These are phyloP conservation scores for Cyberlindnera euphorbiae DNA, from an alignment of 805 yeast genomes.

Conservation along the genomic window DNA sequence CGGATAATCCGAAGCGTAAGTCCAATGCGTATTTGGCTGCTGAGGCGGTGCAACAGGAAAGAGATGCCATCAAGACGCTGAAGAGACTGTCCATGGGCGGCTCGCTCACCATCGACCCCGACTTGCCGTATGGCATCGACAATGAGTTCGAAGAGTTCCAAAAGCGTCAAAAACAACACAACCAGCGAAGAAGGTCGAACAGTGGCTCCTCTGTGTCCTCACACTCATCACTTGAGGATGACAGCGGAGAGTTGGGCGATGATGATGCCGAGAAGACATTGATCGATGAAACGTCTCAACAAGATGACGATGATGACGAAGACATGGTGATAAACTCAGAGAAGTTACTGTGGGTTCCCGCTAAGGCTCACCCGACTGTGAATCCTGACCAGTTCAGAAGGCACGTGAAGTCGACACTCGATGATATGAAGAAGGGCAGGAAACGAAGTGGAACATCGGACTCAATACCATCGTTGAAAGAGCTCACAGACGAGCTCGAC, in stretches of 20 bases:
- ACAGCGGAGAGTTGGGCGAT: too few species aligned
- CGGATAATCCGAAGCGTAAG: conserved; percentile 29
- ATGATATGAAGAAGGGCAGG: conserved; percentile 22
- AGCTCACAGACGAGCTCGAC: conserved; percentile 71
- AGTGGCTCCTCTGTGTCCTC: conserved; percentile 17
- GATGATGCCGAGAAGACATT: conserved; percentile 10
- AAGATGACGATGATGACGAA: conserved; percentile 25
- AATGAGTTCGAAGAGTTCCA: conserved; percentile 25
- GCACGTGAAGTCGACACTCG: conserved; percentile 48
- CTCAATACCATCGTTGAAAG: conserved; percentile 59
- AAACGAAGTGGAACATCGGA: conserved; percentile 10
- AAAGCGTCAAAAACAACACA: conserved; percentile 12
- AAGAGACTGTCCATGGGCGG: conserved; percentile 67
- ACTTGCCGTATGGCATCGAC: conserved; percentile 46
- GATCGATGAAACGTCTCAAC: conserved; percentile 12
- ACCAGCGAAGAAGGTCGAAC: conserved; percentile 13
- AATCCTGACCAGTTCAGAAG: conserved; percentile 82
- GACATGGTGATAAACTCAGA: conserved; percentile 25
- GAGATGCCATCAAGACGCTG: conserved; percentile 66
- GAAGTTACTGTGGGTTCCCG: conserved; percentile 89
- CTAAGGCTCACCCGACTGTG: conserved; percentile 88
- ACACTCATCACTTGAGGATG: conserved; percentile 13
- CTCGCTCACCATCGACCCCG: conserved; percentile 59
- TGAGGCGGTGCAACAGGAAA: conserved; percentile 69
- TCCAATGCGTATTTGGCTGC: conserved; percentile 58